Base-by-base conservation (phyloP, 345 rosid genomes). In the Eucalyptus caleyi region DNA sequence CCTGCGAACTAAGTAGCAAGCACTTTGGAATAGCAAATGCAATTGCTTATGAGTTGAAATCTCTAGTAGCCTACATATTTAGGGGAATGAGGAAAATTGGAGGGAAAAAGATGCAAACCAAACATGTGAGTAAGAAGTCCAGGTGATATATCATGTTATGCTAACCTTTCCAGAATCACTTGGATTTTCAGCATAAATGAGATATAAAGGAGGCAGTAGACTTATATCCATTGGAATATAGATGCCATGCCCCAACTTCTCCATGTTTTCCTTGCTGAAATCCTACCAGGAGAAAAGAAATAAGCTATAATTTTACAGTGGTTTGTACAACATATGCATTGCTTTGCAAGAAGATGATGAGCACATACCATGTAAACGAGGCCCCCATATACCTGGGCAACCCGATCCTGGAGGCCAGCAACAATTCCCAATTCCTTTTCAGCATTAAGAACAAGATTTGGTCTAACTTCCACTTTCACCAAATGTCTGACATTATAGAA, bases 321-420 rank as follows among this genome's bases (percentile, higher is more conserved):
- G 62, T 82, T 24, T 40, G 14, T 72, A 24, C 80, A 21, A 65
- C 51, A 69, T 45, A 69, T 42, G 54, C 49, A 59, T n/a, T 42
- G 54, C 27, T 86, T 45, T 86, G 54, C 42, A 90, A 37, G 49
- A 89, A 50, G 59, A 89, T 65, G 40, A 47, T 50, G 60, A 50
- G 9, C 40, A 72, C 50, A 49, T 49, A 98, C 99, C 99, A 97
- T 98, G 94, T 96, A 95, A 89, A 97, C 97, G 86, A 98, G 98
- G 89, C 99, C 99, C 30, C 99, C 99, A 90, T 96, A 98, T 34
- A 97, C 96, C 90, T 97, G 99, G 59, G 99, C 98, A 37, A 98
- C 99, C 50, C 99, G 94, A 93, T 98, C 99, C 91, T 96, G 99
- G 92, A 98, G 98, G 88, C 99, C 99, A 16, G 99, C 99, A 88